These are phyloP conservation scores for Fusarium sp. DNA, from an alignment of 2,329 filamentous ascomycete genomes.

Conservation along the genomic window DNA sequence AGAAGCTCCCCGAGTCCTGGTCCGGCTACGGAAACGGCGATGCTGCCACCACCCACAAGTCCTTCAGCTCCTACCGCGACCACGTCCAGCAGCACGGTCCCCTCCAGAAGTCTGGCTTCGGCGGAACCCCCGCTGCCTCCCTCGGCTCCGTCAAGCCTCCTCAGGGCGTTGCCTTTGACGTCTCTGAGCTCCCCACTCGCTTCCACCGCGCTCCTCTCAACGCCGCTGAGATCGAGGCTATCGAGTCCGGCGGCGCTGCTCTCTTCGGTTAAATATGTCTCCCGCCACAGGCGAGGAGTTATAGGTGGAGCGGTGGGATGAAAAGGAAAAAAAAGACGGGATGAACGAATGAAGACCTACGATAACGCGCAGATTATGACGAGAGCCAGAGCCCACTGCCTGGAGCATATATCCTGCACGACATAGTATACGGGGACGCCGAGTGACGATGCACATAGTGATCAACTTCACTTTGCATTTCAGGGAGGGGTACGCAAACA, in stretches of 20 bases:
- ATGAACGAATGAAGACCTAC: slow-evolving; percentile 34
- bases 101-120: slow-evolving; percentile 67
- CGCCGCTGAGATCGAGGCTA: slow-evolving; percentile 88
- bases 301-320: slow-evolving; percentile 33
- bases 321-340: slow-evolving; percentile 12
- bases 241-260: slow-evolving; percentile 89
- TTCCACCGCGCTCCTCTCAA: slow-evolving; percentile 81
- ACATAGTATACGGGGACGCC: slow-evolving; percentile 32
- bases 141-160: slow-evolving; percentile 77
- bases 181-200: slow-evolving; percentile 82
- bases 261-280: slow-evolving; percentile 53
- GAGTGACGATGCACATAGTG: slow-evolving; percentile 21
- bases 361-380: slow-evolving; percentile 23
- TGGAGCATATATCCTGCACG: slow-evolving; percentile 28
- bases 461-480: slow-evolving; percentile 19
- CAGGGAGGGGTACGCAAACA: slow-evolving; percentile 16
- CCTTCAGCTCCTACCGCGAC: slow-evolving; percentile 80
- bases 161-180: slow-evolving; percentile 84
- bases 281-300: slow-evolving; percentile 24
- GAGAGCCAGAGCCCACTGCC: slow-evolving; percentile 19
- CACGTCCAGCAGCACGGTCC: slow-evolving; percentile 82
- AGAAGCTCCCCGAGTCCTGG: slow-evolving; percentile 67
- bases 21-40: slow-evolving; percentile 45
- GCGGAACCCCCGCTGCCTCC: slow-evolving; percentile 70
- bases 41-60: slow-evolving; percentile 58